Percentiles rank a stretch among this genome's conserved stretches.
Evolutionary conservation across 23 red algal genomes (phyloP).

Genomic region (Gracilaria vermiculophylla): DNA sequence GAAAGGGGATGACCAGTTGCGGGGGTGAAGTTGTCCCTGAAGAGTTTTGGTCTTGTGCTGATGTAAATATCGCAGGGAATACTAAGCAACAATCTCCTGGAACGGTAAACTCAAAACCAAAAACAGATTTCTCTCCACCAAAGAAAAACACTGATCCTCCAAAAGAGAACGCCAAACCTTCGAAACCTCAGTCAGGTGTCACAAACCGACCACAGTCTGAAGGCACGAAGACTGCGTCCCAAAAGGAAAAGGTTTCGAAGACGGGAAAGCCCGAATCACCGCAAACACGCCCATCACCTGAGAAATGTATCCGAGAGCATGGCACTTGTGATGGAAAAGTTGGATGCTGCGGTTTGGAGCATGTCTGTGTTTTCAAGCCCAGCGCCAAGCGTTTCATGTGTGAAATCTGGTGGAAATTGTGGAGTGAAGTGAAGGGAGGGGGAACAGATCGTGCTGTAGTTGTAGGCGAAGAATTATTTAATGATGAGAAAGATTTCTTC

Average conservation of each 20-base stretch:
- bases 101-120: neutral
- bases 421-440: neutral
- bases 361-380: slow-evolving; percentile 17
- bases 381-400: neutral
- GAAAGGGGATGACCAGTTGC: slow-evolving; percentile 21
- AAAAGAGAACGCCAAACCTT: neutral
- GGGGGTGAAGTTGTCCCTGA: slow-evolving; percentile 36
- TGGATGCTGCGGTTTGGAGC: slow-evolving; percentile 11
- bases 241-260: neutral
- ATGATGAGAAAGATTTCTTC: neutral
- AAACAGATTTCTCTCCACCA: neutral
- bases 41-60: slow-evolving; percentile 72
- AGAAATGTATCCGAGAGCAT: neutral
- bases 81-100: neutral
- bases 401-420: slow-evolving; percentile 32
- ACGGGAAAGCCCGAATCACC: neutral
- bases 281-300: neutral
- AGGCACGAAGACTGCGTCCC: neutral
- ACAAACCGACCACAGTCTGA: neutral
- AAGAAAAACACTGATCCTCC: neutral
- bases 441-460: neutral
- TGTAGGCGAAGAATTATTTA: neutral
- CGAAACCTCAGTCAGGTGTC: neutral
- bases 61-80: slow-evolving; percentile 32
- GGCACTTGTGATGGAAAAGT: neutral